Evolutionary conservation across 2,329 filamentous ascomycete genomes (phyloP), one percentile per base, ranked within the genome.

Genomic region (Colletotrichum endophyticum): DNA sequence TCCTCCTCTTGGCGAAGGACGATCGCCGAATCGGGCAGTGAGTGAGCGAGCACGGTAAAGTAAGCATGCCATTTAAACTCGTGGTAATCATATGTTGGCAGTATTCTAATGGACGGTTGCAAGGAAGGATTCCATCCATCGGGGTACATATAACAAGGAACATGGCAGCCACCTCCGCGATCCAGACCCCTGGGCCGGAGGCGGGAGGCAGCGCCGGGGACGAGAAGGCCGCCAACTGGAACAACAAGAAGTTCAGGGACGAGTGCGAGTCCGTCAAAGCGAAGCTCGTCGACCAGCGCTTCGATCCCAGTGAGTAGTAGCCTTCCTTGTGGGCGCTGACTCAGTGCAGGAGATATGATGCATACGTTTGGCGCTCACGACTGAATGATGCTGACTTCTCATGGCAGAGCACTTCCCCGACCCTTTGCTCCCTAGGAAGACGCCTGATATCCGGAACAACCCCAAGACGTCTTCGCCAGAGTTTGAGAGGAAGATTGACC

Each of bases 371-470:
- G 3, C n/a, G n/a, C 44, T 53, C 44, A 53, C n/a, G 44, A 53
- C 44, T 53, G n/a, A 25, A 53, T 53, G 44, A 62, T 19, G 59
- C 56, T 71, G 56, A 71, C 68, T 13, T 12, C 9, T 49, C 30
- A n/a, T 56, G 22, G n/a, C 63, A 84, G 83, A 81, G 70, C 84
- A 87, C 49, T 89, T 87, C 68, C 85, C 85, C 9, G 89, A 91
- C 75, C 89, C 89, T 36, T 82, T 91, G 72, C 78, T 84, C 16
- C 84, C 86, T 28, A 84, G 86, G 28, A 79, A 83, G 63, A 78
- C 81, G 5, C 72, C 83, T 6, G 81, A 80, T 73, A 78, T 85
- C 67, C 78, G 82, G 73, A 78, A 83, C 77, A 83, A 84, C 69
- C 86, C 87, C 1, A 83, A 80, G 22, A 84, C 84, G 2, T 82